These are phyloP conservation scores for Petasospora rhodanensis DNA, from an alignment of 1,139 yeast genomes.

Conservation along the genomic window DNA sequence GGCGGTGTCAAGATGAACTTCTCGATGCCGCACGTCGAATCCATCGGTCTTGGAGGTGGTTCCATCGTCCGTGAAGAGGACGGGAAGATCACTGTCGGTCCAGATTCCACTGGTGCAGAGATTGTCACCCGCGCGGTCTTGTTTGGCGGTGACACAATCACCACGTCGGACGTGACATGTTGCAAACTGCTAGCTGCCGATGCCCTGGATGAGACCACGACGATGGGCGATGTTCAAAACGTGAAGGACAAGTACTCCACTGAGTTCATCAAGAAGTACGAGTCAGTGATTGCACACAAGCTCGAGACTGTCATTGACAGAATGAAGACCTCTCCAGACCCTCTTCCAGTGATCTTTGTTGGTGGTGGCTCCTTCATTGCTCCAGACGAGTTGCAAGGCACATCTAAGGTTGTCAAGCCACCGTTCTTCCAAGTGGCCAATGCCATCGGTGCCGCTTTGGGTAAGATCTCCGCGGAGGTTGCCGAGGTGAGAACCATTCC, in stretches of 20 bases:
- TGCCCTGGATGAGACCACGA: constrained; percentile 10
- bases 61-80: constrained; percentile 31
- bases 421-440: constrained; percentile 37
- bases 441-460: constrained; percentile 44
- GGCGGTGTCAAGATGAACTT: constrained; percentile 42
- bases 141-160: constrained; percentile 34
- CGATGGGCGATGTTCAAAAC: constrained; percentile 21
- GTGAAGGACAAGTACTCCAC: constrained; percentile 17
- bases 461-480: constrained; percentile 32
- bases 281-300: constrained; percentile 25
- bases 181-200: constrained; percentile 24
- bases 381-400: constrained; percentile 34
- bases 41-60: constrained; percentile 43
- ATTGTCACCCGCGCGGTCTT: constrained; percentile 29
- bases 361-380: constrained; percentile 43
- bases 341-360: constrained; percentile 36
- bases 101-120: constrained; percentile 39
- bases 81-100: constrained; percentile 23
- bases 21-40: constrained; percentile 42
- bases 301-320: constrained; percentile 35
- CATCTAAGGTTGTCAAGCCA: constrained; percentile 35
- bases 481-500: constrained; percentile 23
- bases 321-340: constrained; percentile 38
- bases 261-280: constrained; percentile 17
- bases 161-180: constrained; percentile 37